These are phyloP conservation scores for Monilinia aucupariae DNA, from an alignment of 2,329 filamentous ascomycete species.

Conservation along the genomic window DNA sequence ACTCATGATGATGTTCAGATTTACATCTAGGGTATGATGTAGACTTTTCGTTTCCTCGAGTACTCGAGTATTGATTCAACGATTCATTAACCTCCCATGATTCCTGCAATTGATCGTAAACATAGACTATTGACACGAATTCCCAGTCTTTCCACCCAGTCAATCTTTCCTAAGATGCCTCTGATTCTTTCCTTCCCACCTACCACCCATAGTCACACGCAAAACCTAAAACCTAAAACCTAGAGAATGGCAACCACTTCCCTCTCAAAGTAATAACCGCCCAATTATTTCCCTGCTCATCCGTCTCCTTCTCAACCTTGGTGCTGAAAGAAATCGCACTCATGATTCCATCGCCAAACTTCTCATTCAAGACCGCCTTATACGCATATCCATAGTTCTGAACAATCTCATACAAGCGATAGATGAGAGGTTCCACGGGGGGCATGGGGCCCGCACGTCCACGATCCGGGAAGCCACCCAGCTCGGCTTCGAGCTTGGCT, in stretches of 20 bases:
- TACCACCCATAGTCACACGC: not conserved
- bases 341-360: constrained; percentile 94
- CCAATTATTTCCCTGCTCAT: constrained; percentile 75
- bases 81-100: not conserved
- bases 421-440: constrained; percentile 79
- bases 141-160: not conserved
- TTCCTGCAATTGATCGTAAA: not conserved
- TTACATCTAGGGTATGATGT: not conserved
- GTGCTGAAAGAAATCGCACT: constrained; percentile 88
- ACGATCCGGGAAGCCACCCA: constrained; percentile 73
- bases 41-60: not conserved
- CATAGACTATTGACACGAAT: not conserved
- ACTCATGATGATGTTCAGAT: not conserved
- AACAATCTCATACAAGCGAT: constrained; percentile 86
- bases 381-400: constrained; percentile 97
- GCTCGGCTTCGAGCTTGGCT: constrained; percentile 52
- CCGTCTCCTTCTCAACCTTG: constrained; percentile 88
- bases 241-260: constrained; percentile 58
- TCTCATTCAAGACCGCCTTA: constrained; percentile 93
- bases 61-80: not conserved
- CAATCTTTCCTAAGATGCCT: not conserved
- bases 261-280: constrained; percentile 77
- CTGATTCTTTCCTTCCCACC: not conserved
- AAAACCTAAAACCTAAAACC: constrained; percentile 2
- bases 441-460: constrained; percentile 78